Percentiles rank a stretch among this genome's conserved stretches.
These are phyloP conservation scores for Saccharomycopsis javanensis DNA, from an alignment of 805 yeast genomes.

Conservation along the genomic window DNA sequence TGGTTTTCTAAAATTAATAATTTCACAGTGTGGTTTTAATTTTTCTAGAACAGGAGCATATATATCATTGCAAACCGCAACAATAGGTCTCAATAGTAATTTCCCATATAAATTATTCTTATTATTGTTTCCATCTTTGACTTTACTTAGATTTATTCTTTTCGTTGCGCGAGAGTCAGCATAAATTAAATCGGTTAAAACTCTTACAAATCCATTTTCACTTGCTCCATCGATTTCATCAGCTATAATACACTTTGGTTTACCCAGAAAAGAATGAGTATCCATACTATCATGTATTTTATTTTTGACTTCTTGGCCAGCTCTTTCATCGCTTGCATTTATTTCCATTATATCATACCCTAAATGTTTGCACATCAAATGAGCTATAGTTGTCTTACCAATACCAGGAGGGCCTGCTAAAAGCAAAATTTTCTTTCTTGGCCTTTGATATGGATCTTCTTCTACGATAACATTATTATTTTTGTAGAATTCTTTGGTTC, in stretches of 20 bases:
- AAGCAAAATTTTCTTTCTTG: constrained; percentile 52
- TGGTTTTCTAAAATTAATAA: constrained; percentile 57
- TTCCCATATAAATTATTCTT: constrained; percentile 26
- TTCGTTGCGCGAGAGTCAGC: constrained; percentile 48
- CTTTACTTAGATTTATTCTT: constrained; percentile 20
- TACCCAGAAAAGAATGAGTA: constrained; percentile 54
- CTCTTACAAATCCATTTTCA: constrained; percentile 53
- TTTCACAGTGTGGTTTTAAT: constrained; percentile 63
- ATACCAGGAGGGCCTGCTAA: constrained; percentile 91
- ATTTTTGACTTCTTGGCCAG: constrained; percentile 45
- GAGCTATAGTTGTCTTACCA: constrained; percentile 87
- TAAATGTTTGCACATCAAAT: constrained; percentile 69
- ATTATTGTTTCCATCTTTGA: constrained; percentile 21
- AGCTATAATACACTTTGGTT: constrained; percentile 72
- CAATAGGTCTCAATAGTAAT: constrained; percentile 69
- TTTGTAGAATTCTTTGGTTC: constrained; percentile 5
- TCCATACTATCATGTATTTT: constrained; percentile 54
- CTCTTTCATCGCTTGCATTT: constrained; percentile 76
- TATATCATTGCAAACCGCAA: constrained; percentile 84
- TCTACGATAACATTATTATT: constrained; percentile 11
- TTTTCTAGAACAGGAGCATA: constrained; percentile 68
- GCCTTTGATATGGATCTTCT: constrained; percentile 47
- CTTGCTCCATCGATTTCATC: constrained; percentile 86
- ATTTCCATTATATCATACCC: constrained; percentile 77
- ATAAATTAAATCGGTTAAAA: constrained; percentile 45